Percentiles rank a stretch among this genome's conserved stretches.
phyloP scores from a whole-genome alignment of 208 protist species.

The Wallacemonas rigidus region DNA sequence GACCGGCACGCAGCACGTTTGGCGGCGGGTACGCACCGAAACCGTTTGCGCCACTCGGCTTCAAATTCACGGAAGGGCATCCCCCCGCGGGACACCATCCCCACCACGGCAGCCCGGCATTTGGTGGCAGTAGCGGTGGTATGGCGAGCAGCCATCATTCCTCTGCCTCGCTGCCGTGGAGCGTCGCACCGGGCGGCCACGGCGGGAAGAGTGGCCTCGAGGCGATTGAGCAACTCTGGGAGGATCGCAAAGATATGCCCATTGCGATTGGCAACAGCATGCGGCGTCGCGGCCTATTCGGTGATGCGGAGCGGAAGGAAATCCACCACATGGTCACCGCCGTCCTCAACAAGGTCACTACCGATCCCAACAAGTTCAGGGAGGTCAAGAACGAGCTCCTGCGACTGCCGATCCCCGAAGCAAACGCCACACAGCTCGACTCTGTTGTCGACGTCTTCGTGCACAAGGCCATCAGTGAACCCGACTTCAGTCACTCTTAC shows the following conservation, averaged over 20 bases:
- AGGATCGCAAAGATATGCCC: conserved; percentile 68
- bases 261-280: conserved; percentile 51
- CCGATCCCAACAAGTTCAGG: conserved; percentile 71
- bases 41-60: too few species aligned
- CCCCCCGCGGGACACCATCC: too few species aligned
- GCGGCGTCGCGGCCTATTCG: conserved; percentile 74
- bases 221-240: conserved; percentile 61
- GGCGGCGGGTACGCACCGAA: too few species aligned
- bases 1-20: too few species aligned
- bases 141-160: too few species aligned
- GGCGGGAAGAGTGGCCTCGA: conserved; percentile 37
- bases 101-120: too few species aligned
- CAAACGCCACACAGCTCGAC: conserved; percentile 62
- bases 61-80: too few species aligned
- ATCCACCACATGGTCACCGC: conserved; percentile 78
- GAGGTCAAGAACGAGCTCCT: conserved; percentile 86
- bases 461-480: conserved; percentile 76
- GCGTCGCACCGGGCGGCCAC: neutral
- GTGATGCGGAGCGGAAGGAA: conserved; percentile 65
- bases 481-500: conserved; percentile 72
- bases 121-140: too few species aligned
- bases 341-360: conserved; percentile 86
- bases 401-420: conserved; percentile 81
- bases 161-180: neutral
- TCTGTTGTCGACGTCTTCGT: conserved; percentile 84